Evolutionary conservation across 1,284 basidiomycete species (phyloP), one percentile per base, ranked within the genome.

Genomic region (Termitomyces sp.): DNA sequence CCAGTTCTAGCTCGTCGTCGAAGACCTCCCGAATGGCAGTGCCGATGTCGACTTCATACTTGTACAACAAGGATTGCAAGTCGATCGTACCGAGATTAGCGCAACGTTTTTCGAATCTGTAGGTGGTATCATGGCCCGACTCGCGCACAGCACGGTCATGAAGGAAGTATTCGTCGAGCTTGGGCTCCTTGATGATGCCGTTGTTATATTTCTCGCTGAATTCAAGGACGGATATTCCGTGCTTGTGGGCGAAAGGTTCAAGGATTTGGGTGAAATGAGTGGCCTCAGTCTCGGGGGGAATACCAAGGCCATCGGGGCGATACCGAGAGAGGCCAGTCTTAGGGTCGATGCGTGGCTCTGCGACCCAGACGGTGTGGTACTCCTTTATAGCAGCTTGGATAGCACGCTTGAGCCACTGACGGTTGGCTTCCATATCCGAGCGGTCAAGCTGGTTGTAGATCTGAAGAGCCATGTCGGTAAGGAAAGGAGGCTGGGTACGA

Each of bases 361-460:
- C 86, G 65, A 96, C 90, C 96, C 96, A 99, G 61, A 99, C 86
- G 36, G 89, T 93, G 76, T 98, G 94, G 70, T 99, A 99, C 69
- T 99, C 96, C 72, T 98, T 98, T 77, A 99, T 95, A 28, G 96
- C 94, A 3, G 96, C 93, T 67, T 90, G 89, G 58, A 99, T 97
- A 2, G 94, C 95, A 19, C 88, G 86, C 70, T 94, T 96, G 51
- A 99, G 81, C 94, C 95, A 99, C 47, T 77, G 76, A 46, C 90
- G 90, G 76, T 98, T 97, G 55, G 83, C 84, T 34, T 84, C 83
- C 58, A 88, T 75, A 62, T 95, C 87, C 3, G 84, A 86, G 28
- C 90, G 87, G 65, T 97, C 93, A 53, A 98, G 83, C 67, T 95
- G 92, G 66, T 95, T 94, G 76, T 92, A 99, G 68, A 98, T 96